Evolutionary conservation across 108 stramenopile species (phyloP).

Genomic region (Cylindrotheca closterium): DNA sequence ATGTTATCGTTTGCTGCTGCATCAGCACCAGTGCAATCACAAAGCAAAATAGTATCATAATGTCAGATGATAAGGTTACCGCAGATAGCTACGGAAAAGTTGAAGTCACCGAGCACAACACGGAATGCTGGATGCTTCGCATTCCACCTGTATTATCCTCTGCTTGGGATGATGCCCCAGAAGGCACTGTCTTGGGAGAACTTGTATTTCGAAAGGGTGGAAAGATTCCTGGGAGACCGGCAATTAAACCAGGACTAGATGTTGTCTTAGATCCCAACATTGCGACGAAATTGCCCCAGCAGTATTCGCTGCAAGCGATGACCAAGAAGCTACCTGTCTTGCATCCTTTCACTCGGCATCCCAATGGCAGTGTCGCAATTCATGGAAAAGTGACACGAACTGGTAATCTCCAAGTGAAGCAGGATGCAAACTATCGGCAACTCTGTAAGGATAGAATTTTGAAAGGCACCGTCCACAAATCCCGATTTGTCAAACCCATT

Average conservation of each 20-base stretch:
- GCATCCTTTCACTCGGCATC: conserved; percentile 74
- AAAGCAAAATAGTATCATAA: conserved; percentile 4
- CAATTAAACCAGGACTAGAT: conserved; percentile 44
- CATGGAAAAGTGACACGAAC: conserved; percentile 74
- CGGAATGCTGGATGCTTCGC: conserved; percentile 75
- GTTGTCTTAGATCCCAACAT: conserved; percentile 30
- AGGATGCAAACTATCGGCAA: conserved; percentile 57
- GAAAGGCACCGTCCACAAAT: conserved; percentile 62
- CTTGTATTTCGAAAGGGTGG: conserved; percentile 83
- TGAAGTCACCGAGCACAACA: conserved; percentile 14
- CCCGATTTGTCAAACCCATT: conserved; percentile 81
- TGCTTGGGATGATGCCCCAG: conserved; percentile 73
- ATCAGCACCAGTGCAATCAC: no score
- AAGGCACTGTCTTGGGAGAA: conserved; percentile 79
- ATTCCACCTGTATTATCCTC: conserved; percentile 67
- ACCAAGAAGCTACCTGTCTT: conserved; percentile 73
- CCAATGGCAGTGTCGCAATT: conserved; percentile 64
- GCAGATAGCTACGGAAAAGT: conserved; percentile 47
- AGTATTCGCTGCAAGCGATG: conserved; percentile 85
- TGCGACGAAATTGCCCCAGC: conserved; percentile 51
- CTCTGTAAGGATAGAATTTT: conserved; percentile 70
- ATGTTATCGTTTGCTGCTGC: no score
- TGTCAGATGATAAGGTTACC: conserved; percentile 33
- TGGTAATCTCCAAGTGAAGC: conserved; percentile 71
- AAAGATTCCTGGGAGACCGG: conserved; percentile 14